These are phyloP conservation scores for Ceratocystiopsis sp. DNA, from an alignment of 2,329 filamentous ascomycete species.

Conservation along the genomic window DNA sequence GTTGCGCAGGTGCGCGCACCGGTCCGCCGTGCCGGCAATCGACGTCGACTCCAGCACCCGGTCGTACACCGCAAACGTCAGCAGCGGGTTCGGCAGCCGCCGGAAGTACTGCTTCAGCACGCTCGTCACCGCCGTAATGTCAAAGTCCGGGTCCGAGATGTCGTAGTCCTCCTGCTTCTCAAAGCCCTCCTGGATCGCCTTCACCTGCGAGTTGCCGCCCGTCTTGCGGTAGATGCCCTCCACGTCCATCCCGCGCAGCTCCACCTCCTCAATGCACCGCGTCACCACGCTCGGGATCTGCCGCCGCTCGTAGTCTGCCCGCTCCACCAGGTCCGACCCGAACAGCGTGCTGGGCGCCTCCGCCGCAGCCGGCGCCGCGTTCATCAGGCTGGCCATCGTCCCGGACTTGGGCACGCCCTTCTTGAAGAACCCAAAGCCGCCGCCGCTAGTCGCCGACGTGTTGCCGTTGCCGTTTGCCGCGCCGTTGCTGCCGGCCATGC, in stretches of 20 bases:
- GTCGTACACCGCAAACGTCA: slow-evolving; percentile 89
- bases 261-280: slow-evolving; percentile 91
- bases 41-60: slow-evolving; percentile 57
- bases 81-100: slow-evolving; percentile 71
- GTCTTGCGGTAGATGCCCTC: slow-evolving; percentile 98
- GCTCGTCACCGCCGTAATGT: slow-evolving; percentile 92
- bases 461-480: slow-evolving; percentile 2
- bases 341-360: slow-evolving; percentile 52
- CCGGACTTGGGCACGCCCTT: slow-evolving; percentile 33
- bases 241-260: slow-evolving; percentile 87
- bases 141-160: slow-evolving; percentile 81
- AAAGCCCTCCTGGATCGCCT: slow-evolving; percentile 79
- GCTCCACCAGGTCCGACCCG: slow-evolving; percentile 72
- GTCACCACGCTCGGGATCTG: slow-evolving; percentile 83
- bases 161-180: slow-evolving; percentile 75
- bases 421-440: slow-evolving; percentile 57
- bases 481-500: not conserved
- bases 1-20: slow-evolving; percentile 52
- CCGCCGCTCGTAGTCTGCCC: slow-evolving; percentile 74
- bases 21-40: slow-evolving; percentile 45
- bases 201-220: slow-evolving; percentile 80
- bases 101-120: slow-evolving; percentile 96
- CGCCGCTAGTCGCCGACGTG: slow-evolving; percentile 18
- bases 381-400: slow-evolving; percentile 24
- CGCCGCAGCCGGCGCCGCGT: slow-evolving; percentile 16